A percentile compares a stretch with the other conserved stretches of the same genome.
phyloP scores from a whole-genome alignment of 257 asterid species.

The Ocimum tenuiflorum region DNA sequence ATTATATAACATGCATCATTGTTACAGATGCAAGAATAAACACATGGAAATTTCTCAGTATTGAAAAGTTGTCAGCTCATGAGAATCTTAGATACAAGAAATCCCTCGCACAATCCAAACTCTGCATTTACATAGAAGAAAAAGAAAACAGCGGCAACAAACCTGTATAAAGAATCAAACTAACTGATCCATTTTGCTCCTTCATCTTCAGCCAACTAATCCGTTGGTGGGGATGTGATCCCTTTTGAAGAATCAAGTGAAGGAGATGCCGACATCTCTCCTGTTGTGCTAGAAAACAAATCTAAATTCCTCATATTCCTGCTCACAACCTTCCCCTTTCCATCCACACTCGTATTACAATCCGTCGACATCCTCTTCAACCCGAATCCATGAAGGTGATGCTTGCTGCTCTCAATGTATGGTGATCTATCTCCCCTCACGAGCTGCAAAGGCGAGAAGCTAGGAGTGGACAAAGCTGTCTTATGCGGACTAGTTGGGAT shows the following conservation, averaged over 20 bases:
- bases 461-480: conserved; percentile 48
- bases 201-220: conserved; percentile 30
- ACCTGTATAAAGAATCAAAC: neutral
- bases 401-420: conserved; percentile 26
- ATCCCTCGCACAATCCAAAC: neutral
- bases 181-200: neutral
- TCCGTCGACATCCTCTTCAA: conserved; percentile 52
- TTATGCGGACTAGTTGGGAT: conserved; percentile 19
- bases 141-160: neutral
- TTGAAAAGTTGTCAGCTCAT: neutral
- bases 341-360: conserved; percentile 36
- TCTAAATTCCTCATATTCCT: conserved; percentile 26
- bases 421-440: conserved; percentile 37
- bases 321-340: conserved; percentile 32
- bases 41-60: neutral
- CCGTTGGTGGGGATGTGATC: conserved; percentile 23
- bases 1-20: too few species aligned
- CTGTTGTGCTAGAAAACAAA: too few species aligned
- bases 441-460: conserved; percentile 39
- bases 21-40: neutral
- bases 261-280: conserved; percentile 29
- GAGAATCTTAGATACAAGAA: neutral
- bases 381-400: conserved; percentile 39
- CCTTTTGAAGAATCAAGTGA: conserved; percentile 37
- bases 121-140: neutral